Conservation (phyloP, 495 filamentous ascomycete species). For the Lophiotrema nucula region DNA sequence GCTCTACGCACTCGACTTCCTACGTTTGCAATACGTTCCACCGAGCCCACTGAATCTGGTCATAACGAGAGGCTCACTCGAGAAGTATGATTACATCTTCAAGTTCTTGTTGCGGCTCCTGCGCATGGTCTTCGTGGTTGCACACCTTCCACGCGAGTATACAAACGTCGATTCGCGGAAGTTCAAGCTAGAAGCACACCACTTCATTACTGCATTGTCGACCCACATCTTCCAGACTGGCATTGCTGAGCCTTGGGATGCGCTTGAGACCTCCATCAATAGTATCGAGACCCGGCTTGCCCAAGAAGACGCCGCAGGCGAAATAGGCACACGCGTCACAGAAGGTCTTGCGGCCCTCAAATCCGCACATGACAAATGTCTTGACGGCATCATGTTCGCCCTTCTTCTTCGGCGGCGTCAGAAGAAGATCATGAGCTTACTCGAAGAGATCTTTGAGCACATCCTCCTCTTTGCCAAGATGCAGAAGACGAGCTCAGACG, state of each 20-base stretch:
- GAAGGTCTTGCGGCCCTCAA: conserved; percentile 64
- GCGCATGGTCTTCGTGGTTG: conserved; percentile 76
- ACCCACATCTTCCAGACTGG: conserved; percentile 76
- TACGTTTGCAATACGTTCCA: conserved; percentile 80
- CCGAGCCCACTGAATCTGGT: conserved; percentile 69
- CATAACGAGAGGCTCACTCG: conserved; percentile 63
- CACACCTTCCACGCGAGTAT: conserved; percentile 57
- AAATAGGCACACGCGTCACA: conserved; percentile 45
- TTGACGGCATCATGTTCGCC: conserved; percentile 75
- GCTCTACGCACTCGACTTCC: conserved; percentile 85
- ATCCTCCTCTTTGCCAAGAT: conserved; percentile 66
- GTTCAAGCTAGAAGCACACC: conserved; percentile 73
- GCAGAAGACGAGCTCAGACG: conserved; percentile 40
- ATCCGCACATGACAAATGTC: conserved; percentile 69
- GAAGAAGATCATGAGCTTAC: conserved; percentile 64
- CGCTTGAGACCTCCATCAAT: conserved; percentile 64
- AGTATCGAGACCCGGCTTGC: conserved; percentile 56
- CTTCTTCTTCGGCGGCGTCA: conserved; percentile 70
- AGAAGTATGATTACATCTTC: conserved; percentile 83
- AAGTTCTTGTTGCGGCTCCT: conserved; percentile 71
- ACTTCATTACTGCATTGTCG: conserved; percentile 68
- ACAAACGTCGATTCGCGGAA: conserved; percentile 46
- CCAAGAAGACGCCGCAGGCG: conserved; percentile 39
- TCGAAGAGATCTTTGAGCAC: conserved; percentile 73
- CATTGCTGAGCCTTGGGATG: conserved; percentile 66